phyloP scores from a whole-genome alignment of 345 rosid genomes.

The Lumnitzera littorea region DNA sequence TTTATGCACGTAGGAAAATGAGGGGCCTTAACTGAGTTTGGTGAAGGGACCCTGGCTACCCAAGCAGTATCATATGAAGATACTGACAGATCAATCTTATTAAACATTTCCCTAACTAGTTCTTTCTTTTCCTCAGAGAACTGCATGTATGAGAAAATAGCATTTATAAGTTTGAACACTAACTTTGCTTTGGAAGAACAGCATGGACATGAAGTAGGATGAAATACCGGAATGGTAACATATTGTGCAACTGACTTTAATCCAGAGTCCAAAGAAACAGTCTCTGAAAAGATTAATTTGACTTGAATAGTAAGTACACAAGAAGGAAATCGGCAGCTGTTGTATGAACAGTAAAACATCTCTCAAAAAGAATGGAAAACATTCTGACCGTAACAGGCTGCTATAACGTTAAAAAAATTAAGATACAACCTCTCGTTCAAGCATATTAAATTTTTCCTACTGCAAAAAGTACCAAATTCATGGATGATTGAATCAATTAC shows the following conservation, averaged over 20 bases:
- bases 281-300: slow-evolving; percentile 8
- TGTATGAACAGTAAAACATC: too few relatives aligned
- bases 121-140: slow-evolving; percentile 36
- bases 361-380: too few relatives aligned
- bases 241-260: slow-evolving; percentile 16
- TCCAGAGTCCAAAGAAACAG: slow-evolving; percentile 22
- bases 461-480: too few relatives aligned
- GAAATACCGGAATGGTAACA: slow-evolving; percentile 29
- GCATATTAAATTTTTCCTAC: too few relatives aligned
- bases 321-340: too few relatives aligned
- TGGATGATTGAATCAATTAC: too few relatives aligned
- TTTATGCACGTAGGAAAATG: slow-evolving; percentile 60
- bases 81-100: slow-evolving; percentile 48
- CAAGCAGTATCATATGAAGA: slow-evolving; percentile 90
- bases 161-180: too few relatives aligned
- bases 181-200: background rate
- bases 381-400: too few relatives aligned
- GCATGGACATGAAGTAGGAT: slow-evolving; percentile 3
- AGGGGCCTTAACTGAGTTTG: slow-evolving; percentile 33
- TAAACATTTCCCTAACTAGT: slow-evolving; percentile 52
- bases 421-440: too few relatives aligned
- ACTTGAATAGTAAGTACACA: too few relatives aligned
- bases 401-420: too few relatives aligned
- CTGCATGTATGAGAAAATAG: slow-evolving; percentile 19
- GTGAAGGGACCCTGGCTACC: slow-evolving; percentile 86